Base-by-base conservation (phyloP, 768 basidiomycete genomes). In the Piloderma croceum region DNA sequence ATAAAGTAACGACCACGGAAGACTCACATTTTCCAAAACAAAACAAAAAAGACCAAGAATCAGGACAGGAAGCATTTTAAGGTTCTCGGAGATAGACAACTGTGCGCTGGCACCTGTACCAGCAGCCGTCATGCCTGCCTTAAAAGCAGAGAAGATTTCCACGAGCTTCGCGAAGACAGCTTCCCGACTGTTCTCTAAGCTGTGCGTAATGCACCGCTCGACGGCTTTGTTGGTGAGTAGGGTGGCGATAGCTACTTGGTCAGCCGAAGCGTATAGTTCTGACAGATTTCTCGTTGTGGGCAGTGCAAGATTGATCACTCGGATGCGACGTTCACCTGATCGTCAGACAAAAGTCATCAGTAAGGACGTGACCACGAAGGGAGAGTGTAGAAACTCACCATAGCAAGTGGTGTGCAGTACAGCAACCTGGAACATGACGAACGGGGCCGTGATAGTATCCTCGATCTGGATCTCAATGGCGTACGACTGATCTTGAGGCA, bases 131-230 rank as follows among this genome's bases (percentile, higher is more conserved):
- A 74, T 68, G 24, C 67, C 69, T 31, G 81, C 80, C 76, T 97
- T 98, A 72, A 92, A 96, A 9, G 88, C 81, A 13, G 79, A 71
- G 24, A 96, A 66, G 38, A 94, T 80, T 40, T 76, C 73, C 39
- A 74, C 65, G 35, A 74, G 50, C 60, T 73, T 72, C 64, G 74
- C 76, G 49, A 68, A 67, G 24, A 80, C 57, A n/a, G 69, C 66
- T 41, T 76, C 76, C 24, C 77, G 61, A 3, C 69, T 71, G 47
- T 79, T 77, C 56, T 80, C 78, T n/a, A 79, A 61, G 48, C 71
- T 73, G 49, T 68, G 60, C 21, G 68, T 63, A 51, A 74, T 67
- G 12, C 68, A 66, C 29, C 74, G 68, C 57, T 79, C 77, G 24
- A 79, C 77, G 6, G 76, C 74, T 60, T 77, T 77, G 63, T 75